Evolutionary conservation across 1,284 basidiomycete genomes (phyloP).

Genomic region (Malassezia arunalokei): DNA sequence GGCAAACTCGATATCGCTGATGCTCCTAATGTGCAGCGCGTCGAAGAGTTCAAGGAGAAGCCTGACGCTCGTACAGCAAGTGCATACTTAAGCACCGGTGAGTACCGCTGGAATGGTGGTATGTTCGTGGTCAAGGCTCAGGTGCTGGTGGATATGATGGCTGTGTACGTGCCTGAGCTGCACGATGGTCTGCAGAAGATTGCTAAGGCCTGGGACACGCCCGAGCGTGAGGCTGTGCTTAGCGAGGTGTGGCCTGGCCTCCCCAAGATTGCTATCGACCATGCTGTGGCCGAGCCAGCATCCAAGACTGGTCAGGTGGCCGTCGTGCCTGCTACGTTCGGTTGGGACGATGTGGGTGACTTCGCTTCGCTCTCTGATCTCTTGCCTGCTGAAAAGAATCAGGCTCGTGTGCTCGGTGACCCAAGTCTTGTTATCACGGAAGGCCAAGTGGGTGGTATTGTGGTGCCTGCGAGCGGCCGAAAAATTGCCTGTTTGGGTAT

Average conservation of each 20-base stretch:
- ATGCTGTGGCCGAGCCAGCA: constrained; percentile 45
- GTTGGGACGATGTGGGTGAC: constrained; percentile 46
- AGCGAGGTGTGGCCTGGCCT: constrained; percentile 36
- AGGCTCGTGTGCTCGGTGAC: constrained; percentile 45
- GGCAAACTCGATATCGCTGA: constrained; percentile 24
- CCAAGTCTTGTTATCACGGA: constrained; percentile 36
- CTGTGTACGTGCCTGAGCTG: constrained; percentile 33
- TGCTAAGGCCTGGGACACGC: constrained; percentile 36
- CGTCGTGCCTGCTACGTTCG: constrained; percentile 44
- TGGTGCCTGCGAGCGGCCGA: constrained; percentile 36
- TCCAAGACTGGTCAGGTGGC: constrained; percentile 41
- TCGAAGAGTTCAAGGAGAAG: constrained; percentile 46
- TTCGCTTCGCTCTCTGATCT: constrained; percentile 41
- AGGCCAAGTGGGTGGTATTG: constrained; percentile 40
- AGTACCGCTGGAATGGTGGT: constrained; percentile 46
- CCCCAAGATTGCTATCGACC: constrained; percentile 46
- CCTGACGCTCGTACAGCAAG: constrained; percentile 43
- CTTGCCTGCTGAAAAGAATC: constrained; percentile 42
- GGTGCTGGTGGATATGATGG: constrained; percentile 31
- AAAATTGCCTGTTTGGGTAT: constrained; percentile 44
- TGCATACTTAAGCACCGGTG: constrained; percentile 40
- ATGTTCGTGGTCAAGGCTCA: constrained; percentile 46
- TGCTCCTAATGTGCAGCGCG: constrained; percentile 41
- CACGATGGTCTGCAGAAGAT: constrained; percentile 35
- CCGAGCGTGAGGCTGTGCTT: constrained; percentile 20